These are phyloP conservation scores for Lenzites betulinus DNA, from an alignment of 768 basidiomycete genomes.

Conservation along the genomic window DNA sequence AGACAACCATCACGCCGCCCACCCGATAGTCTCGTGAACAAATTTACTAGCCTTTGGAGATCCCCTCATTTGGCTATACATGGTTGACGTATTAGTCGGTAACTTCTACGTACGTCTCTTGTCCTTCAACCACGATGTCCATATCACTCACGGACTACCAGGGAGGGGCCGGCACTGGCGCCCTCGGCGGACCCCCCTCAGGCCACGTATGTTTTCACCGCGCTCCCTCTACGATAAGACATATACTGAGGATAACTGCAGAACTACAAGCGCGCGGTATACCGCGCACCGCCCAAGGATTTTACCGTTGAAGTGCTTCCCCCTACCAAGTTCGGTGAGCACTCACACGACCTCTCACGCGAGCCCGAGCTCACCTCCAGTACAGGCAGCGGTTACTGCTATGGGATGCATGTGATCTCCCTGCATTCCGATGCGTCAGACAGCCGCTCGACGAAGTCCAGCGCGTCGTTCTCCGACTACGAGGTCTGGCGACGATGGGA, in stretches of 20 bases:
- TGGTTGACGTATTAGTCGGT: constrained; percentile 7
- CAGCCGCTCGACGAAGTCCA: constrained; percentile 12
- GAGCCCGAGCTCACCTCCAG: constrained; percentile 2
- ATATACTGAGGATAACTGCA: constrained; percentile 27
- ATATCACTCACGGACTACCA: constrained; percentile 17
- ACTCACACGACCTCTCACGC: neutral
- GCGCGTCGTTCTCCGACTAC: constrained; percentile 48
- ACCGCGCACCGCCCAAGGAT: constrained; percentile 55
- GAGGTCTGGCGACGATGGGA: constrained; percentile 83
- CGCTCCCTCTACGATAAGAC: neutral
- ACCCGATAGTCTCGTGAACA: constrained; percentile 7
- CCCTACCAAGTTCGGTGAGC: constrained; percentile 53
- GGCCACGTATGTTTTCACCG: constrained; percentile 17
- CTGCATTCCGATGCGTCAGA: constrained; percentile 31
- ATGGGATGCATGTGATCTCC: constrained; percentile 63
- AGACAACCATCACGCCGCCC: constrained; percentile 13
- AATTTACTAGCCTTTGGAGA: constrained; percentile 7
- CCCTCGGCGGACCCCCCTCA: constrained; percentile 26
- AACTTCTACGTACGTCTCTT: constrained; percentile 15
- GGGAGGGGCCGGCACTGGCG: constrained; percentile 25
- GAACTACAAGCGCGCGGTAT: constrained; percentile 64
- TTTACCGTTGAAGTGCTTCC: constrained; percentile 63
- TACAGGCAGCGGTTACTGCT: constrained; percentile 56
- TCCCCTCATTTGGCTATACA: neutral
- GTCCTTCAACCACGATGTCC: constrained; percentile 10